Conservation (phyloP, 2,329 filamentous ascomycete genomes). For the Neopestalotiopsis sp. region DNA sequence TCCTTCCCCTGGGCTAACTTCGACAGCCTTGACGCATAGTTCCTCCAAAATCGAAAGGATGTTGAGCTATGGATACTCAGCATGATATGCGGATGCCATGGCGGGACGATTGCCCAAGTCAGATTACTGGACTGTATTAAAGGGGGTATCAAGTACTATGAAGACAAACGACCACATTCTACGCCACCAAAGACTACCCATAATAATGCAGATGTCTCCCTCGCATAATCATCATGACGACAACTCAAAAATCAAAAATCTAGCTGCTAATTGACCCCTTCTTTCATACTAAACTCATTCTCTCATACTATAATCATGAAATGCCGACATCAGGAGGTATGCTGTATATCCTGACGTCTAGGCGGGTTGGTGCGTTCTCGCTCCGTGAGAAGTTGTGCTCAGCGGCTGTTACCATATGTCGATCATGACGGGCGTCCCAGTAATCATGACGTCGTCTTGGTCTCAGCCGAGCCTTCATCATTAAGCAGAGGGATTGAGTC, state of each 20-base stretch:
- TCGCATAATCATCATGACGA: neutral
- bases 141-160: slow-evolving; percentile 9
- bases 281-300: no score
- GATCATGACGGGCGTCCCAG: slow-evolving; percentile 14
- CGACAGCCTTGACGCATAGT: no score
- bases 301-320: no score
- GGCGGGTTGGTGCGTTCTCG: no score
- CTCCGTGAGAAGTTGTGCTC: neutral
- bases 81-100: no score
- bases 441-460: slow-evolving; percentile 13
- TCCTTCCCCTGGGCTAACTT: no score
- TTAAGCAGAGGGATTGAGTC: slow-evolving; percentile 13
- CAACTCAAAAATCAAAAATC: neutral
- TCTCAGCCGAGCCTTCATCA: slow-evolving; percentile 8
- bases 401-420: slow-evolving; percentile 27
- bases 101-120: no score
- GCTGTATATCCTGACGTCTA: no score
- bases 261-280: no score
- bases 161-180: neutral
- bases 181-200: neutral
- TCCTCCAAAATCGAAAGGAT: no score
- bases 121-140: neutral
- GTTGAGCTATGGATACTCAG: no score
- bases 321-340: no score
- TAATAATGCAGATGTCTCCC: neutral